These are phyloP conservation scores for Prunus yedoensis DNA, from an alignment of 331 rosid species.

Conservation along the genomic window DNA sequence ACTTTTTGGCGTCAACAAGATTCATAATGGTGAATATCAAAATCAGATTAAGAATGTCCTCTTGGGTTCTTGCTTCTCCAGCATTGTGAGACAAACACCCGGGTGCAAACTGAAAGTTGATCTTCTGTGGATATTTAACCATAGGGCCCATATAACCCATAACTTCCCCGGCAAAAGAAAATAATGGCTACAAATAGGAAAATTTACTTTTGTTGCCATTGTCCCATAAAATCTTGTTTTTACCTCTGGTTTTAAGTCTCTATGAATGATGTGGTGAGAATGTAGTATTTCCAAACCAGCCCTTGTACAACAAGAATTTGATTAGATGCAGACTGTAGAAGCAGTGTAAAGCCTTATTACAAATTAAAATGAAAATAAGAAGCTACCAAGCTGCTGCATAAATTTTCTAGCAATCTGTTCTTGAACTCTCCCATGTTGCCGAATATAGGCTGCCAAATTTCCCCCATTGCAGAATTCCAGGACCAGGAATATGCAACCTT, in stretches of 20 bases:
- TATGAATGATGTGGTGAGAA: constrained; percentile 46
- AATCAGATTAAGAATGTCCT: background rate
- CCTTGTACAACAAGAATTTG: constrained; percentile 29
- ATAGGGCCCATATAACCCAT: too few relatives aligned
- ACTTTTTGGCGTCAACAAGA: too few relatives aligned
- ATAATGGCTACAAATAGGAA: background rate
- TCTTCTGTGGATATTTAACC: too few relatives aligned
- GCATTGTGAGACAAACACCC: background rate
- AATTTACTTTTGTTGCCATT: background rate
- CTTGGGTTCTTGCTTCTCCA: background rate
- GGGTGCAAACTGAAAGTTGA: background rate
- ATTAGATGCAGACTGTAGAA: background rate
- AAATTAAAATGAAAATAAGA: constrained; percentile 8
- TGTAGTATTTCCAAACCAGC: constrained; percentile 48
- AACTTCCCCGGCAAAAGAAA: too few relatives aligned
- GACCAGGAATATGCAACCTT: constrained; percentile 44
- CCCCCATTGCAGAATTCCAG: constrained; percentile 61
- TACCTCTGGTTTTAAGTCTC: constrained; percentile 74
- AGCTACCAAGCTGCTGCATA: constrained; percentile 65
- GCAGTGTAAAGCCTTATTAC: background rate
- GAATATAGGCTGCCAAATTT: constrained; percentile 50
- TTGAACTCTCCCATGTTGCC: constrained; percentile 44
- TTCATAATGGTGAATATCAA: background rate
- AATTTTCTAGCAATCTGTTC: constrained; percentile 51
- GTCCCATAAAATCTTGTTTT: background rate